A percentile compares a stretch with the other conserved stretches of the same genome.
These are phyloP conservation scores for Echinosophora koreensis DNA, from an alignment of 306 rosid genomes.

Conservation along the genomic window DNA sequence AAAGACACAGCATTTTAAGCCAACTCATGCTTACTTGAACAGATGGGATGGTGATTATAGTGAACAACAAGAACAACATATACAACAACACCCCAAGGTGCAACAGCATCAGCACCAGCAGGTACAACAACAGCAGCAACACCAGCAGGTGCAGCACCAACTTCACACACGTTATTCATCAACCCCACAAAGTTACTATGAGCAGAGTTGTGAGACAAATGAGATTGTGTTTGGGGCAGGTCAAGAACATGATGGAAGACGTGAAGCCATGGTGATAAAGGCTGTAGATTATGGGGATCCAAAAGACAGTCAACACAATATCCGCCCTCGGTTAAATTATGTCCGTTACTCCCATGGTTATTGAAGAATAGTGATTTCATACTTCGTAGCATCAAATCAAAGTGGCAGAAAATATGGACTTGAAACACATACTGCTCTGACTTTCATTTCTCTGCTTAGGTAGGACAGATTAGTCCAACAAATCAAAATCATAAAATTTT, in stretches of 20 bases:
- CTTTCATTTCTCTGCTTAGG: slow-evolving; percentile 8
- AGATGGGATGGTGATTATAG: slow-evolving; percentile 68
- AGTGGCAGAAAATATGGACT: slow-evolving; percentile 6
- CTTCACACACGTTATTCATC: slow-evolving; percentile 74
- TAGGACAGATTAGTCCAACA: not conserved
- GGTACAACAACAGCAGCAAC: slow-evolving; percentile 45
- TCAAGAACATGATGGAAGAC: slow-evolving; percentile 88
- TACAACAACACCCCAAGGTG: slow-evolving; percentile 29
- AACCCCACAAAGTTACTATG: slow-evolving; percentile 70
- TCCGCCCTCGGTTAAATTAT: slow-evolving; percentile 76
- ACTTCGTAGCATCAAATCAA: not conserved
- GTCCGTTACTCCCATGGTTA: slow-evolving; percentile 68
- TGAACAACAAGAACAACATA: slow-evolving; percentile 54
- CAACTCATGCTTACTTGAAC: slow-evolving; percentile 55
- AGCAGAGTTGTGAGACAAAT: slow-evolving; percentile 77
- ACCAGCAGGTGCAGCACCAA: slow-evolving; percentile 43
- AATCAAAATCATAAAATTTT: not conserved
- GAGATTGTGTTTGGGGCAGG: slow-evolving; percentile 98
- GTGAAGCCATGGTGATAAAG: slow-evolving; percentile 90
- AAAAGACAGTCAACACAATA: slow-evolving; percentile 67
- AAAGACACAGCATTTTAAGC: slow-evolving; percentile 66
- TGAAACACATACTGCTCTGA: not conserved
- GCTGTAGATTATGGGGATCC: slow-evolving; percentile 92
- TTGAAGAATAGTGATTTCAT: slow-evolving; percentile 49
- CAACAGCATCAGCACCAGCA: slow-evolving; percentile 33